Evolutionary conservation across 352 stramenopile genomes (phyloP).

Genomic region (Globisporangium recalcitrans): DNA sequence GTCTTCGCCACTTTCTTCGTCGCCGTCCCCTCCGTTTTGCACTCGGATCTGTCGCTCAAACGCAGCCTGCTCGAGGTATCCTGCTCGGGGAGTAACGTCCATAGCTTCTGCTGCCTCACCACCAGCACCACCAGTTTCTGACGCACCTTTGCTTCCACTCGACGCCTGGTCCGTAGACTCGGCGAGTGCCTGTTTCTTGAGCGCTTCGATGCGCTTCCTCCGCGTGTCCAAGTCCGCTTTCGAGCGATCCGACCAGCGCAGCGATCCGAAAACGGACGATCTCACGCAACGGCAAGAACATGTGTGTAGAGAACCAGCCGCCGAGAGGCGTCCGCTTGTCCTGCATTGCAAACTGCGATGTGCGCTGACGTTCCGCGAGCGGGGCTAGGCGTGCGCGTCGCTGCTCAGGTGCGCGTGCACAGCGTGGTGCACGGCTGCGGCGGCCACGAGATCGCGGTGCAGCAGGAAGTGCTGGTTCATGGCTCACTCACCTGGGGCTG

Average conservation of each 20-base stretch:
- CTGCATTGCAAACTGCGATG: conserved; percentile 40
- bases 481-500: neutral
- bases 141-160: conserved; percentile 19
- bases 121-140: conserved; percentile 5
- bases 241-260: conserved; percentile 58
- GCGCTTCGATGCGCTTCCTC: conserved; percentile 55
- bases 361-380: too few relatives aligned
- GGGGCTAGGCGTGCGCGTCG: conserved; percentile 49
- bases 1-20: conserved; percentile 15
- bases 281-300: conserved; percentile 74
- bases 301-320: conserved; percentile 75
- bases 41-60: conserved; percentile 14
- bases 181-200: conserved; percentile 66
- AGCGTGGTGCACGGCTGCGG: conserved; percentile 73
- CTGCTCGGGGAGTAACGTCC: conserved; percentile 4
- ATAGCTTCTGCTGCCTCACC: conserved; percentile 11
- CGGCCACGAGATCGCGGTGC: conserved; percentile 73
- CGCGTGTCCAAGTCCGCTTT: conserved; percentile 62
- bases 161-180: conserved; percentile 51
- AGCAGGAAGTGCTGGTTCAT: conserved; percentile 86
- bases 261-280: conserved; percentile 74
- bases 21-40: neutral
- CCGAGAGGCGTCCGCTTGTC: conserved; percentile 48
- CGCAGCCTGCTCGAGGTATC: conserved; percentile 27
- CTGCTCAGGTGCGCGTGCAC: conserved; percentile 61